phyloP scores from a whole-genome alignment of 2,329 filamentous ascomycete species.

The Alternaria incomplexa region DNA sequence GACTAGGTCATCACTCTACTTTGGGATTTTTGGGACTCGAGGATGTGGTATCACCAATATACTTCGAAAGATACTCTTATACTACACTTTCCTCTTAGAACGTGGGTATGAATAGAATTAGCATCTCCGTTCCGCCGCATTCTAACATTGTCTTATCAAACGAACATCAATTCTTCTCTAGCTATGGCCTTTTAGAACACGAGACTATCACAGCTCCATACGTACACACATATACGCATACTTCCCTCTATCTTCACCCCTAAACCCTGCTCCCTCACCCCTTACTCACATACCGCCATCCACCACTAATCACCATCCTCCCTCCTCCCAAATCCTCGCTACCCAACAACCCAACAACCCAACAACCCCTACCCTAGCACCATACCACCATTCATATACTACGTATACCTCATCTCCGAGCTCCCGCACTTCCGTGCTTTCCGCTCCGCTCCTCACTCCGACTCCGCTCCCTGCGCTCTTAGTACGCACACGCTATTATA shows the following conservation, averaged over 20 bases:
- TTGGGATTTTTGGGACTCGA: not conserved
- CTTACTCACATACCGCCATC: not conserved
- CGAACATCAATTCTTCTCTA: no score
- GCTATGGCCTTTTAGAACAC: no score
- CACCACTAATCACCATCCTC: no score
- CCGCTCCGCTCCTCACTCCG: not conserved
- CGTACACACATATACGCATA: not conserved
- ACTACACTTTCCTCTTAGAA: not conserved
- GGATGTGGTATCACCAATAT: not conserved
- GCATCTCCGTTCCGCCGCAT: rapidly evolving
- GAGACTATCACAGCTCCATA: rapidly evolving
- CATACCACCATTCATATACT: no score
- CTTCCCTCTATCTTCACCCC: not conserved
- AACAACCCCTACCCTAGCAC: not conserved
- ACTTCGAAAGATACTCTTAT: rapidly evolving
- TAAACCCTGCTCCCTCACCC: not conserved
- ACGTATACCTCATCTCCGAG: not conserved
- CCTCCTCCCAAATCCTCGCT: not conserved
- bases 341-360: not conserved
- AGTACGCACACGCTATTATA: not conserved
- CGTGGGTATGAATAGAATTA: not conserved
- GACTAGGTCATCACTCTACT: not conserved
- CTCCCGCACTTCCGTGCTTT: not conserved
- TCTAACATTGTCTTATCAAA: rapidly evolving
- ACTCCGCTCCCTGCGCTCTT: not conserved